Evolutionary conservation across 495 filamentous ascomycete genomes (phyloP), one percentile per base, ranked within the genome.

Genomic region (Talaromyces thailandensis): DNA sequence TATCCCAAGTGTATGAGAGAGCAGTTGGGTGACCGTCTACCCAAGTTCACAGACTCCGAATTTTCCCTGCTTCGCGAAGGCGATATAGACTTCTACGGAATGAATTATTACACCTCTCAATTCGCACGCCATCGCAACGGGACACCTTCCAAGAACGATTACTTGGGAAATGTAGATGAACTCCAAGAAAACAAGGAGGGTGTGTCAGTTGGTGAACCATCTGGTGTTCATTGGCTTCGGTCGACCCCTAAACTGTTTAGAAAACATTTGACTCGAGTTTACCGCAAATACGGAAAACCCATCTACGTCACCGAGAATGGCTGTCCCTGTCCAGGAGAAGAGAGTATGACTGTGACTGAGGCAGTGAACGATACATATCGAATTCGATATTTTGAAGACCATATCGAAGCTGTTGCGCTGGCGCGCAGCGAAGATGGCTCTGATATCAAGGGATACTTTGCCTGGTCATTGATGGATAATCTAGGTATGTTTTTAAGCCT

Each of bases 101-200:
- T 59, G 57, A 59, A 59, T 43, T 45, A 59, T n/a, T 58, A 58
- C 31, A 58, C 56, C 14, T 58, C 56, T 43, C 56, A 58, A 40
- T 58, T 58, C 32, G 56, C 56, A 4, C 26, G 31, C 28, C 56
- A 58, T 29, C 56, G 56, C 9, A 18, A 32, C 56, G n/a, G 18
- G 9, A 3, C 31, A 14, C 23, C 57, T 12, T 14, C 57, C 9
- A 14, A 24, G 5, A 45, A 28, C n/a, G 57, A 59, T 16, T 59
- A 25, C n/a, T 12, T 45, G 12, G 57, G 57, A 40, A 59, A 59
- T 25, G 12, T 59, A 16, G 57, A 59, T 16, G 57, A 59, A 31
- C n/a, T 21, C 8, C n/a, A 18, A 14, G 32, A 26, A 7, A 45
- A 59, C 57, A 45, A 45, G 18, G 23, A 40, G 11, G 57, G 57